Evolutionary conservation across 257 asterid species (phyloP).

Genomic region (Pogostemon cablin): DNA sequence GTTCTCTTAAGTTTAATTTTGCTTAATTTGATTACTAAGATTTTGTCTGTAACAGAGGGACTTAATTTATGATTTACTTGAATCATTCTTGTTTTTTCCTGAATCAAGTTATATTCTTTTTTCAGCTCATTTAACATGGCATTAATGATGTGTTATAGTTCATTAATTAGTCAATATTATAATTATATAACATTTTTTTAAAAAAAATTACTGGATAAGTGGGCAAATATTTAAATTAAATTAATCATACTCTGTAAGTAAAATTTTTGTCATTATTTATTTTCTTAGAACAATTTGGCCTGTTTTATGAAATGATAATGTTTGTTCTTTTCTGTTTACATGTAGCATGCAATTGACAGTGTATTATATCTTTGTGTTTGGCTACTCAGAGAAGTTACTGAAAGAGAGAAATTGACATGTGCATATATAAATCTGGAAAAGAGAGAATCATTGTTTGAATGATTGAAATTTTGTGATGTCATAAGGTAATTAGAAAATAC

Average conservation of each 20-base stretch:
- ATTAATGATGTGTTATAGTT: no score
- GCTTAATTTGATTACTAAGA: constrained; percentile 29
- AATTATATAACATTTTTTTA: no score
- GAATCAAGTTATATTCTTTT: no score
- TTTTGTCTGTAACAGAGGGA: constrained; percentile 34
- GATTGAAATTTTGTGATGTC: constrained; percentile 2
- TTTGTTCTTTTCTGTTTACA: constrained; percentile 25
- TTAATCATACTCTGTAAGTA: no score
- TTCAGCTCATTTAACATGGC: no score
- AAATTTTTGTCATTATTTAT: constrained; percentile 24
- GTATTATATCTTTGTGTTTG: constrained; percentile 31
- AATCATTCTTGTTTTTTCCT: constrained; percentile 32
- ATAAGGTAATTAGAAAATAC: not conserved
- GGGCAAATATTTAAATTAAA: no score
- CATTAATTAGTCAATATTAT: no score
- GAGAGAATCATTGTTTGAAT: constrained; percentile 15
- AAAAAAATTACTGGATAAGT: no score
- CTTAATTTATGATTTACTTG: constrained; percentile 21
- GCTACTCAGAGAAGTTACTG: constrained; percentile 27
- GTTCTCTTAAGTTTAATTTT: constrained; percentile 19
- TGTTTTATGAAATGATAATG: constrained; percentile 21
- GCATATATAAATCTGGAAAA: constrained; percentile 13
- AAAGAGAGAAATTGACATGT: constrained; percentile 34
- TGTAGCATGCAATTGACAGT: not conserved
- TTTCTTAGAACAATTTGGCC: constrained; percentile 26